Base-by-base conservation (phyloP, 2,329 filamentous ascomycete species). In the Botrytis byssoidea region DNA sequence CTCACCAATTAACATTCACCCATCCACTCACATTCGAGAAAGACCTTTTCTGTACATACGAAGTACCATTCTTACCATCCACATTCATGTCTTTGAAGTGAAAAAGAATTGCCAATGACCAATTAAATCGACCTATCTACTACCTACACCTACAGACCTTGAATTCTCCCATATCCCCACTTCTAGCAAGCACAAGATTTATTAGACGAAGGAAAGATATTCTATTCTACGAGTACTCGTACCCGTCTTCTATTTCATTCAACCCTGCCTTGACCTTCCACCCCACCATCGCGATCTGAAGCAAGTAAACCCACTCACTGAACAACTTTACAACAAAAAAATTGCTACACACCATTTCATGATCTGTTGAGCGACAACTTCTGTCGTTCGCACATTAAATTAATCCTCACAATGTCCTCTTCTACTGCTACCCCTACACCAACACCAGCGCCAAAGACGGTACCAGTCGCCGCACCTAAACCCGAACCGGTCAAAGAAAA, bases 201-300 rank as follows among this genome's bases (percentile, higher is more conserved):
- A 61, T 61, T 61, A 63, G 60, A 63, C 60, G 60, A 63, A 63
- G 60, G 35, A n/a, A 40, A 37, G 60, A 55, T 18, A 55, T 48
- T 48, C n/a, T 22, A 60, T 63, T 63, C 57, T 32, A 40, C 37
- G 37, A 40, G 37, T 40, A 37, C 25, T 42, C 20, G 25, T 22
- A 37, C 25, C 57, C 20, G 25, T 22, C 69, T 64, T 64, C 51
- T 18, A 55, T 55, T 55, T 32, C 59, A 20, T 68, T 55, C 32
- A 64, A 64, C 69, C 57, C 69, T 71, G 69, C 69, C 69, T 64
- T 64, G 48, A 46, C 48, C 44, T 32, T 51, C 22, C 57, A 67
- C 69, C 69, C 69, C 69, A 71, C 69, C 69, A 71, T 65, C 69
- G 14, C 59, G 14, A 65, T 71, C 69, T 32, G 57, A 68, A 68